A percentile compares a stretch with the other conserved stretches of the same genome.
These are phyloP conservation scores for Immersiporthe knoxdaviesiana DNA, from an alignment of 2,329 filamentous ascomycete genomes.

Conservation along the genomic window DNA sequence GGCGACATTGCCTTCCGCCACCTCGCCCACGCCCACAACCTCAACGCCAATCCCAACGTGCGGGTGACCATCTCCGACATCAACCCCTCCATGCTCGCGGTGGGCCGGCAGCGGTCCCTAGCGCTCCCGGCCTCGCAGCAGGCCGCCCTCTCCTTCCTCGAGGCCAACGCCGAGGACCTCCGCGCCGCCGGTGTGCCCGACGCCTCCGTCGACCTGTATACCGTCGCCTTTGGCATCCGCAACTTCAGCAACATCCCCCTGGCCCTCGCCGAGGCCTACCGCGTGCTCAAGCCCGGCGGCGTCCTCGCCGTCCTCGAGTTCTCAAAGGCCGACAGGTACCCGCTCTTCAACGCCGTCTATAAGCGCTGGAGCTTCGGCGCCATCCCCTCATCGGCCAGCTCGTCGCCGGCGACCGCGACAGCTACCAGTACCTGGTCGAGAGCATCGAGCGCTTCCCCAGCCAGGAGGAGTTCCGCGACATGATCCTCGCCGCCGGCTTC, in stretches of 20 bases:
- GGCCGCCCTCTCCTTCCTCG: slow-evolving; percentile 70
- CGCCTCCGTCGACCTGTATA: slow-evolving; percentile 88
- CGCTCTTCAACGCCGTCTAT: slow-evolving; percentile 81
- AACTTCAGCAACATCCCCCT: slow-evolving; percentile 93
- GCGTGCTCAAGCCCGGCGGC: slow-evolving; percentile 90
- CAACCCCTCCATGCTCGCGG: slow-evolving; percentile 53
- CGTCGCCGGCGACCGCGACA: slow-evolving; percentile 90
- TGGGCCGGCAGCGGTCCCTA: slow-evolving; percentile 45
- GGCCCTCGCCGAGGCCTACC: slow-evolving; percentile 80
- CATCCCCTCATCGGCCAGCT: slow-evolving; percentile 95
- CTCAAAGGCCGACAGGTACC: slow-evolving; percentile 76
- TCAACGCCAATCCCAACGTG: slow-evolving; percentile 68
- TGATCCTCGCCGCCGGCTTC: slow-evolving; percentile 87
- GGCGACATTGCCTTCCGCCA: slow-evolving; percentile 98
- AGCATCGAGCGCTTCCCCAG: slow-evolving; percentile 93
- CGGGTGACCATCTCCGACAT: slow-evolving; percentile 50
- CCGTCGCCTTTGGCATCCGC: slow-evolving; percentile 94
- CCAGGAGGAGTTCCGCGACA: slow-evolving; percentile 80
- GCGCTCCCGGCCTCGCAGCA: slow-evolving; percentile 39
- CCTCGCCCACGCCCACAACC: slow-evolving; percentile 80
- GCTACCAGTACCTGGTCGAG: slow-evolving; percentile 98
- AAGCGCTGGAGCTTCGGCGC: slow-evolving; percentile 95
- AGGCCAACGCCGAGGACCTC: slow-evolving; percentile 87
- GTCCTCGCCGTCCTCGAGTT: slow-evolving; percentile 98
- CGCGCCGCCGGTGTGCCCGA: slow-evolving; percentile 60